These are phyloP conservation scores for Chrysoporthe deuterocubensis DNA, from an alignment of 2,329 filamentous ascomycete genomes.

Conservation along the genomic window DNA sequence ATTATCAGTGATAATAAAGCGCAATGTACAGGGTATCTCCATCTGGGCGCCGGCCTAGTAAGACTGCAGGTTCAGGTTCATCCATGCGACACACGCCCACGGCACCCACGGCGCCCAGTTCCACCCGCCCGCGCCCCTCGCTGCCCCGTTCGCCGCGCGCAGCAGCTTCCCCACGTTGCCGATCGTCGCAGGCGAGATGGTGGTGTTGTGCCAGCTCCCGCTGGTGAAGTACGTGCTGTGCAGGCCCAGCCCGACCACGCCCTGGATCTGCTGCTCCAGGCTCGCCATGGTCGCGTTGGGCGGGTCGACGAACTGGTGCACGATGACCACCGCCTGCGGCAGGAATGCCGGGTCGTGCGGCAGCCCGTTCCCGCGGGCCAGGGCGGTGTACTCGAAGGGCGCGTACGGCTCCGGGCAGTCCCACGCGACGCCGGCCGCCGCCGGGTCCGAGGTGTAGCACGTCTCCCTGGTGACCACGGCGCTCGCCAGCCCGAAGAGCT, in stretches of 20 bases:
- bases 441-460: constrained; percentile 28
- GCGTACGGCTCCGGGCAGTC: constrained; percentile 28
- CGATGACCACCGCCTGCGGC: constrained; percentile 27
- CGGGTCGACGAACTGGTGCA: constrained; percentile 31
- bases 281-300: constrained; percentile 25
- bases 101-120: constrained; percentile 15
- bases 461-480: constrained; percentile 31
- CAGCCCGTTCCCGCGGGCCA: constrained; percentile 22
- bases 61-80: constrained; percentile 3
- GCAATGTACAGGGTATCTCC: constrained; percentile 5
- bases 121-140: neutral
- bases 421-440: constrained; percentile 10
- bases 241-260: constrained; percentile 23
- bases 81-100: neutral
- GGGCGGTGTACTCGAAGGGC: constrained; percentile 19
- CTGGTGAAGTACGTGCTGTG: constrained; percentile 32
- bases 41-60: neutral
- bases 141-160: constrained; percentile 15
- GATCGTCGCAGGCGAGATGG: constrained; percentile 23
- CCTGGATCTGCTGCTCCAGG: constrained; percentile 27
- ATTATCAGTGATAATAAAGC: neutral
- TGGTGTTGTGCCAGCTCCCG: constrained; percentile 30
- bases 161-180: constrained; percentile 24
- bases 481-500: constrained; percentile 35
- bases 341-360: constrained; percentile 26